Evolutionary conservation across 768 basidiomycete species (phyloP).

Genomic region (Podaxis sp.): DNA sequence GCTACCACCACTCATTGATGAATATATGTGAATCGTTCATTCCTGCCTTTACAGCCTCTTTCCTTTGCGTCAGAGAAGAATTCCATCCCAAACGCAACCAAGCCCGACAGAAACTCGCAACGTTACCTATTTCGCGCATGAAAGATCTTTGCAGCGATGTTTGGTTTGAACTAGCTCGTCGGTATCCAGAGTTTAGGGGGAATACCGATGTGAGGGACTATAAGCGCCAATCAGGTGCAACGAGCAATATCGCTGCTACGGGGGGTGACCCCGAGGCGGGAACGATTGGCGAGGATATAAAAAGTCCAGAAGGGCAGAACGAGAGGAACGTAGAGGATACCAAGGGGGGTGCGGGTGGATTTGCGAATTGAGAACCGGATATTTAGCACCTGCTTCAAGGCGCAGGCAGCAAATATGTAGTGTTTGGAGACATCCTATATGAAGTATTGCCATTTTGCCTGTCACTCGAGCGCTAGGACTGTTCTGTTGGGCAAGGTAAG

Average conservation of each 20-base stretch:
- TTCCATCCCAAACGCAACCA: slow-evolving; percentile 99
- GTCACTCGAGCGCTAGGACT: too few species aligned
- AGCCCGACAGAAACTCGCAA: slow-evolving; percentile 95
- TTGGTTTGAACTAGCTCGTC: slow-evolving; percentile 85
- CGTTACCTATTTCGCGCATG: slow-evolving; percentile 82
- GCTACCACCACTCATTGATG: slow-evolving; percentile 20
- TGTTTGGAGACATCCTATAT: too few species aligned
- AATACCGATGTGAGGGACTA: neutral
- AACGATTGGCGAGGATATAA: too few species aligned
- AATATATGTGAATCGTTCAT: slow-evolving; percentile 17
- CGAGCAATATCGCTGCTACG: neutral
- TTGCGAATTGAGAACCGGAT: too few species aligned
- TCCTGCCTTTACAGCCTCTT: slow-evolving; percentile 58
- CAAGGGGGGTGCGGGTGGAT: too few species aligned
- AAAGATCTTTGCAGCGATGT: slow-evolving; percentile 96
- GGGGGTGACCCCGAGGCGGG: too few species aligned
- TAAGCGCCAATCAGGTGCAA: neutral
- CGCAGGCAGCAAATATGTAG: too few species aligned
- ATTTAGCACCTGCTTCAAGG: too few species aligned
- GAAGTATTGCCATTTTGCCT: too few species aligned
- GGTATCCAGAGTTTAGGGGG: slow-evolving; percentile 86
- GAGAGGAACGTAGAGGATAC: too few species aligned
- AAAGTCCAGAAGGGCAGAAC: too few species aligned
- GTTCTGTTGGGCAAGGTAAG: too few species aligned
- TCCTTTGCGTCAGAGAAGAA: slow-evolving; percentile 87